Percentiles rank a stretch among this genome's conserved stretches.
Evolutionary conservation across 345 rosid genomes (phyloP).

Genomic region (Citrus inodora): DNA sequence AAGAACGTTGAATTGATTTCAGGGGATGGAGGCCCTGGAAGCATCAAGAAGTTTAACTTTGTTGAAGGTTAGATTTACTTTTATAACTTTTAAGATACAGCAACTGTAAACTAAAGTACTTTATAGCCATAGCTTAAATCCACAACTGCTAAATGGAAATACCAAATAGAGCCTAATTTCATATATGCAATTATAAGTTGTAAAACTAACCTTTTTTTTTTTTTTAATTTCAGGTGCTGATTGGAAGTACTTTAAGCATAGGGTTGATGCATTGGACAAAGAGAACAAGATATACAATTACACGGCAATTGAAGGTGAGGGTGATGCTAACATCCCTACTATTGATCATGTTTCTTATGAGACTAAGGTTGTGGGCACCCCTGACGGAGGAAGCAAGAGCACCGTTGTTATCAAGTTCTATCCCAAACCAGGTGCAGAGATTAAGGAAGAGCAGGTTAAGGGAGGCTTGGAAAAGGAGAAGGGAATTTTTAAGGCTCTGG

Average conservation of each 20-base stretch:
- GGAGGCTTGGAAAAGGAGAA: conserved; percentile 25
- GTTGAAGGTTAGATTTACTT: conserved; percentile 14
- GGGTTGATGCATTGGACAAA: conserved; percentile 24
- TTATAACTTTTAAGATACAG: too few relatives aligned
- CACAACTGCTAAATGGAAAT: too few relatives aligned
- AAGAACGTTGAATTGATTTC: conserved; percentile 23
- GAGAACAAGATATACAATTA: conserved; percentile 10
- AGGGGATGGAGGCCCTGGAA: conserved; percentile 46
- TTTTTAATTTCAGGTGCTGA: conserved; percentile 10
- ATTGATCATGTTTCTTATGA: conserved; percentile 31
- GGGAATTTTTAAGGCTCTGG: conserved; percentile 31
- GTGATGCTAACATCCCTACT: conserved; percentile 15
- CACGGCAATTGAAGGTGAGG: conserved; percentile 36
- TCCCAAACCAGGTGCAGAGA: conserved; percentile 12
- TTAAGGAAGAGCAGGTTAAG: conserved; percentile 32
- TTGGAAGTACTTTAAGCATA: conserved; percentile 23
- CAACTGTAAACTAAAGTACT: too few relatives aligned
- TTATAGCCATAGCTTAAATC: too few relatives aligned
- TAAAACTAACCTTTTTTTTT: neutral
- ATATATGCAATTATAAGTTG: neutral
- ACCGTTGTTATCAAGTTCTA: conserved; percentile 20
- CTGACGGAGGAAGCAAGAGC: conserved; percentile 24
- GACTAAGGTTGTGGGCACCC: conserved; percentile 22
- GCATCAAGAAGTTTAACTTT: conserved; percentile 28
- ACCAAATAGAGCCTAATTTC: neutral